Conservation (phyloP, 768 basidiomycete genomes). For the Piloderma croceum region DNA sequence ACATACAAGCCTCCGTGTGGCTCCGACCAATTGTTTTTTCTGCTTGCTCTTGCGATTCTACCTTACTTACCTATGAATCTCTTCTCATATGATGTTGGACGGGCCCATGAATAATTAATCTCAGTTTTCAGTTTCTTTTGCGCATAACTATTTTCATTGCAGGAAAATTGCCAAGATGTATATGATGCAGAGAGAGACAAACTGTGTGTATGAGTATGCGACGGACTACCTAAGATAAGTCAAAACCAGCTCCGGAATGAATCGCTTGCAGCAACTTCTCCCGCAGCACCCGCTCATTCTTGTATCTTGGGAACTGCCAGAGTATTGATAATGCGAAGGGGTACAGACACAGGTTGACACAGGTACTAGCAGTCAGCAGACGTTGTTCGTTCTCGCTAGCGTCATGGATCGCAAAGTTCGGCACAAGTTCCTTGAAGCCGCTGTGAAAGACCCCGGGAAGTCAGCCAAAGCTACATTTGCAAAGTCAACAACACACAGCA, state of each 20-base stretch:
- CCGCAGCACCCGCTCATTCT: slow-evolving; percentile 55
- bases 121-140: no score
- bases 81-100: no score
- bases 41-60: no score
- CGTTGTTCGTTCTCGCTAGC: slow-evolving; percentile 67
- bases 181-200: no score
- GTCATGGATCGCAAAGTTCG: slow-evolving; percentile 85
- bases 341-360: slow-evolving; percentile 69
- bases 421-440: slow-evolving; percentile 82
- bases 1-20: no score
- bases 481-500: slow-evolving; percentile 50
- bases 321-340: background rate
- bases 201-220: no score
- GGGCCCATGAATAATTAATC: no score
- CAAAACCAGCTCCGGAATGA: slow-evolving; percentile 85
- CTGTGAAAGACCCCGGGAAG: slow-evolving; percentile 28
- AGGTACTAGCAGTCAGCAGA: slow-evolving; percentile 76
- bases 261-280: slow-evolving; percentile 84
- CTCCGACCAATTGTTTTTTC: no score
- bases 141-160: no score
- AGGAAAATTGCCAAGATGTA: no score
- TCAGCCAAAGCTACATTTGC: background rate
- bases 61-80: no score
- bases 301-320: slow-evolving; percentile 63
- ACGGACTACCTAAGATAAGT: slow-evolving; percentile 88